These are phyloP conservation scores for Dichomitus squalens DNA, from an alignment of 1,284 basidiomycete genomes.

Conservation along the genomic window DNA sequence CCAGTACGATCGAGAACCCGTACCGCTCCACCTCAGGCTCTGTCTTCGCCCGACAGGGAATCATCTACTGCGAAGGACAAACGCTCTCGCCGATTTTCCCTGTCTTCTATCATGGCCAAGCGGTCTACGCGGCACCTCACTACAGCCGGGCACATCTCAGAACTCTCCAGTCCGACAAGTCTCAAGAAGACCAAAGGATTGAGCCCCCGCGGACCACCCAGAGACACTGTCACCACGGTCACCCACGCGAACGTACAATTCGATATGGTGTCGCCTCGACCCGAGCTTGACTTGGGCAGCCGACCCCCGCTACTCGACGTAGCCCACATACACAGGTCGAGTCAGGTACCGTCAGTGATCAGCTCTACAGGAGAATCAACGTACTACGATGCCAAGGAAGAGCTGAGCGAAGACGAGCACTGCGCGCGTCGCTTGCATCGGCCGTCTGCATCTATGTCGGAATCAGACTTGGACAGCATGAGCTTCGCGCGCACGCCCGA, in stretches of 20 bases:
- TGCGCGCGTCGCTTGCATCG: slow-evolving; percentile 1
- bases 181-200: background rate
- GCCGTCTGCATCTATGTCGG: slow-evolving; percentile 25
- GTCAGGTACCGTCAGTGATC: slow-evolving; percentile 3
- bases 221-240: slow-evolving; percentile 20
- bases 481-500: slow-evolving; percentile 32
- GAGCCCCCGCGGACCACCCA: slow-evolving; percentile 11
- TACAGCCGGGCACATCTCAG: background rate
- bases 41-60: background rate
- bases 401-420: slow-evolving; percentile 13
- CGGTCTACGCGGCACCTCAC: slow-evolving; percentile 9
- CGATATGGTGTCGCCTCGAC: slow-evolving; percentile 20
- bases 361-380: slow-evolving; percentile 13
- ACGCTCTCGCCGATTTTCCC: slow-evolving; percentile 31
- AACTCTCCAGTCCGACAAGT: background rate
- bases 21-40: slow-evolving; percentile 9
- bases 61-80: slow-evolving; percentile 15
- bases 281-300: background rate
- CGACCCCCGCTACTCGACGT: background rate
- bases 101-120: slow-evolving; percentile 32
- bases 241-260: slow-evolving; percentile 21
- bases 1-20: slow-evolving; percentile 8
- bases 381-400: slow-evolving; percentile 17
- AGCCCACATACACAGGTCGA: background rate
- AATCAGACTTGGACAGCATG: slow-evolving; percentile 34